Evolutionary conservation across 352 stramenopile genomes (phyloP), one percentile per base, ranked within the genome.

Genomic region (Phytophthora pluvialis): DNA sequence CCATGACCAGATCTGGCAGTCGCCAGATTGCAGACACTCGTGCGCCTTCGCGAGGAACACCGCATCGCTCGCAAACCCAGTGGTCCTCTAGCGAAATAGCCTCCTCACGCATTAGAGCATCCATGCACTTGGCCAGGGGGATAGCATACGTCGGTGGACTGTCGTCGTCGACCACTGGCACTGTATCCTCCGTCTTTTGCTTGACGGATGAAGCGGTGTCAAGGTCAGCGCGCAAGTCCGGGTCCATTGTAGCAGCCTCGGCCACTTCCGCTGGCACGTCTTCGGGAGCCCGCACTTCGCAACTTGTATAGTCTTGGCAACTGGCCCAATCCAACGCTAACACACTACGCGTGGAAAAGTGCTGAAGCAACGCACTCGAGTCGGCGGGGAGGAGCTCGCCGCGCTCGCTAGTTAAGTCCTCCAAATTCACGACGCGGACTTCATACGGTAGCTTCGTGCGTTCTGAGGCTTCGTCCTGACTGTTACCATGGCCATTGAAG

Each of bases 1-100:
- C 78, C 83, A 96, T 94, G 11, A 96, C 82, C 31, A 96, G 64
- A 51, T 94, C 85, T 15, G 88, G 88, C 5, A 93, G 56, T 2
- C 79, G 75, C 83, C 81, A 93, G 8, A 96, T 77, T 35, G 88
- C 83, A 5, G 80, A 88, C 10, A 75, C 64, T 12, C 85, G 80
- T 8, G 75, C 72, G 11, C 87, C 83, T 43, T 79, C 78, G 9
- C 83, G 80, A n/a, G 78, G 75, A 11, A 84, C 70, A n/a, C 75
- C 77, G 40, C 87, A 95, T 3, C 67, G 66, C 32, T 93, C 83
- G 42, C 87, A 95, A 5, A 83, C 74, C 87, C 87, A 95, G 43
- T 74, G 72, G 44, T 93, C 83, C 9, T 93, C 87, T 3, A 91
- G 58, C 26, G 74, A 86, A 33, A 95, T 93, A 5, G 60, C 62